These are phyloP conservation scores for Bidens hawaiensis DNA, from an alignment of 140 eudicot species.

Conservation along the genomic window DNA sequence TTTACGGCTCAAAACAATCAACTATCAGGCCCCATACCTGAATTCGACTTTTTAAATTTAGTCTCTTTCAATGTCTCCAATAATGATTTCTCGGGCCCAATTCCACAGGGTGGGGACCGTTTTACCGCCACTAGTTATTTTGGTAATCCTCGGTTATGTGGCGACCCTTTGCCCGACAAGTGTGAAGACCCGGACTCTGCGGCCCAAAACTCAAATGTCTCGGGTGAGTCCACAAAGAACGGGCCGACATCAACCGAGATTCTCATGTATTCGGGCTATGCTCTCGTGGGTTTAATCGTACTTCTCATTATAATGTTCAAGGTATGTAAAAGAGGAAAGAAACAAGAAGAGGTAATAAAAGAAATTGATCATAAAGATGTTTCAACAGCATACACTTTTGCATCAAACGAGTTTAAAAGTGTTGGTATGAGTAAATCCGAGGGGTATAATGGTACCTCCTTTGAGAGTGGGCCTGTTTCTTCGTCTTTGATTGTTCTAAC, in stretches of 20 bases:
- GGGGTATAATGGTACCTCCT: conserved; percentile 20
- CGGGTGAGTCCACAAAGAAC: conserved; percentile 12
- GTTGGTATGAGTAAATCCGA: conserved; percentile 34
- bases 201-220: conserved; percentile 5
- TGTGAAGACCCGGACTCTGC: conserved; percentile 22
- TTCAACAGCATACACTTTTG: conserved; percentile 25
- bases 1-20: conserved; percentile 47
- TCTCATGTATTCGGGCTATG: conserved; percentile 60
- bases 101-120: conserved; percentile 46
- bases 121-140: conserved; percentile 29
- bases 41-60: conserved; percentile 35
- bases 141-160: conserved; percentile 54
- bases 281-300: conserved; percentile 38
- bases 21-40: conserved; percentile 50
- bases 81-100: conserved; percentile 45
- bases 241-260: conserved; percentile 37
- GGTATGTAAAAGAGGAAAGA: conserved; percentile 36
- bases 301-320: conserved; percentile 31
- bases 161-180: conserved; percentile 42
- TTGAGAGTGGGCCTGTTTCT: conserved; percentile 43
- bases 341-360: conserved; percentile 19
- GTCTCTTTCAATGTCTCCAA: conserved; percentile 43
- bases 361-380: conserved; percentile 23
- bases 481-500: conserved; percentile 48
- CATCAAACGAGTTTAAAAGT: conserved; percentile 36